Evolutionary conservation across 2,329 filamentous ascomycete species (phyloP).

Genomic region (Fusarium sp.): DNA sequence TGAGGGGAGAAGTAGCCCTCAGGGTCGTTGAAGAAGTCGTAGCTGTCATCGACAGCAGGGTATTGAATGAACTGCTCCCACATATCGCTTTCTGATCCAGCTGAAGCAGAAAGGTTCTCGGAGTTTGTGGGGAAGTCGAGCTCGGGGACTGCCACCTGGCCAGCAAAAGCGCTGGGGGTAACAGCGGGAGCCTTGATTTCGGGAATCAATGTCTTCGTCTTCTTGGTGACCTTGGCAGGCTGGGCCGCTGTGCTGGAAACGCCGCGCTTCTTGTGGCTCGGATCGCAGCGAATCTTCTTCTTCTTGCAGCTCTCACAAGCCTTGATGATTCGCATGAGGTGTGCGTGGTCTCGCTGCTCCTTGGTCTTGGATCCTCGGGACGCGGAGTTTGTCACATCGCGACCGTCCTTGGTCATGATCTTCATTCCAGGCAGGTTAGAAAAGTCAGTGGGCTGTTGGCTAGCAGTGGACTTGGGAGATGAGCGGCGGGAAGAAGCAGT

Average conservation of each 20-base stretch:
- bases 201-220: constrained; percentile 48
- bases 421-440: constrained; percentile 71
- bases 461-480: constrained; percentile 47
- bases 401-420: constrained; percentile 72
- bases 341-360: constrained; percentile 75
- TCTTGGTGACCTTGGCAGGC: constrained; percentile 57
- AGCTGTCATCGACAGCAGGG: constrained; percentile 54
- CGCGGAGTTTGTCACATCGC: constrained; percentile 71
- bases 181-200: constrained; percentile 28
- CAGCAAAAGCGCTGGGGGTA: constrained; percentile 18
- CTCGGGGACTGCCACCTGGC: constrained; percentile 30
- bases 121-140: constrained; percentile 41
- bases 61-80: constrained; percentile 63
- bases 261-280: constrained; percentile 65
- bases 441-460: constrained; percentile 57
- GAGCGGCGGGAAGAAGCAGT: constrained; percentile 49
- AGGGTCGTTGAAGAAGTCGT: constrained; percentile 61
- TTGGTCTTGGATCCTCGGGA: constrained; percentile 73
- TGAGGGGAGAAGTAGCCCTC: constrained; percentile 57
- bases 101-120: constrained; percentile 33
- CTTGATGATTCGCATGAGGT: constrained; percentile 74
- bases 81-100: constrained; percentile 43
- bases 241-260: constrained; percentile 50
- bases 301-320: constrained; percentile 71
- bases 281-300: constrained; percentile 74